Evolutionary conservation across 495 filamentous ascomycete genomes (phyloP), one percentile per base, ranked within the genome.

Genomic region (Talaromyces wortmannii): DNA sequence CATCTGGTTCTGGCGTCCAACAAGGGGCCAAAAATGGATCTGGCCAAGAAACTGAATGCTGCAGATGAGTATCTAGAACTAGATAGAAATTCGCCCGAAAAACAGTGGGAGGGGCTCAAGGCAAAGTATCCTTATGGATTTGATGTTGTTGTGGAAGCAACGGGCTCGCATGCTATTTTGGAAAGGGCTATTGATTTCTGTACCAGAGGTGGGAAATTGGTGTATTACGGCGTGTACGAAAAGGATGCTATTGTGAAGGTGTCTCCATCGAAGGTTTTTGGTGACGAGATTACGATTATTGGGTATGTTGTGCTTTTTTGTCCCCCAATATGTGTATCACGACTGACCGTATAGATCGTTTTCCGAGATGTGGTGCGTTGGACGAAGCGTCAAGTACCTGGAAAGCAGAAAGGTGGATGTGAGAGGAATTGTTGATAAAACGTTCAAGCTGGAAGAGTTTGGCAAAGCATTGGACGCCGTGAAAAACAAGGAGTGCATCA

Each of bases 351-450:
- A 83, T 45, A 78, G 79, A n/a, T 81, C 76, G 32, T 83, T 83
- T 69, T 79, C 74, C 42, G 79, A 83, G 57, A 78, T 77, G n/a
- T 78, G 77, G 63, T 81, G 80, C 77, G 82, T 80, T 70, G 78
- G 78, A 3, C 68, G 77, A 15, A 79, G 79, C 2, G 76, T 83
- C 49, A 76, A 78, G 64, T 83, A 83, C 64, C 73, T 82, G 45
- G 80, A 83, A 57, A 71, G 63, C 18, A 77, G 68, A 31, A 81
- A 80, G 63, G 45, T 47, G 29, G 51, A 55, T 30, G 51, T 31
- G 18, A 48, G 33, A n/a, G 64, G 60, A 4, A 69, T 71, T 59
- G 69, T 71, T 7, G 59, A 65, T 55, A 66, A 71, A 29, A 58
- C 52, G 18, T 72, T 71, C 29, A 66, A 57, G 63, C 63, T 57